These are phyloP conservation scores for Gastrolobium bilobum DNA, from an alignment of 306 rosid species.

Conservation along the genomic window DNA sequence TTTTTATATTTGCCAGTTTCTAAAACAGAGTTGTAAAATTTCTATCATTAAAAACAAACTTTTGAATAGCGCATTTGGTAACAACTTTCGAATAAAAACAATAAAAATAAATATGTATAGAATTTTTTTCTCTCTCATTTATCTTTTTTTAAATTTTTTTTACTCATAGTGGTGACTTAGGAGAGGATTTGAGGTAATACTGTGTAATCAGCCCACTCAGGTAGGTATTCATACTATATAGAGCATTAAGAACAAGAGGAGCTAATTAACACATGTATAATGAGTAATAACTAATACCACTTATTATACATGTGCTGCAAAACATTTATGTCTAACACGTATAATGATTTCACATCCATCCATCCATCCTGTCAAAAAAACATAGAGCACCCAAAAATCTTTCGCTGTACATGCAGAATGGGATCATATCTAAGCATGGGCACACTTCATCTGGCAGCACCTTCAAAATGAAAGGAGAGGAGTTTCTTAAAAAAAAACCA, in stretches of 20 bases:
- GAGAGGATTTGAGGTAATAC: no score
- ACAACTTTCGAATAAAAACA: constrained; percentile 10
- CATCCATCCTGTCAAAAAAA: background rate
- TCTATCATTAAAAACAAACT: constrained; percentile 11
- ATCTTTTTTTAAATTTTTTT: background rate
- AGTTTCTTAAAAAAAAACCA: no score
- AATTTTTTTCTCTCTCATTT: background rate
- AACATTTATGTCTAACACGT: no score
- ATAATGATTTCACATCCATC: constrained; percentile 27
- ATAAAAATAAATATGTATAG: background rate
- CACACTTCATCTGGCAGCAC: constrained; percentile 3
- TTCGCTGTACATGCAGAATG: constrained; percentile 1
- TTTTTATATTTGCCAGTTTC: background rate
- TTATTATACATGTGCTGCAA: background rate
- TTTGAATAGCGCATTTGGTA: background rate
- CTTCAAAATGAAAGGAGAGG: background rate
- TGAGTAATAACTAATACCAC: no score
- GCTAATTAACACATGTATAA: background rate
- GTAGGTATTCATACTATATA: background rate
- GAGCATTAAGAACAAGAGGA: background rate
- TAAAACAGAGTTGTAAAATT: background rate
- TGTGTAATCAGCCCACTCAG: no score
- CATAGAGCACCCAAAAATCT: background rate
- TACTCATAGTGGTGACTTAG: no score
- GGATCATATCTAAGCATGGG: background rate